Evolutionary conservation across 352 stramenopile species (phyloP).

Genomic region (Peronospora belbahrii): DNA sequence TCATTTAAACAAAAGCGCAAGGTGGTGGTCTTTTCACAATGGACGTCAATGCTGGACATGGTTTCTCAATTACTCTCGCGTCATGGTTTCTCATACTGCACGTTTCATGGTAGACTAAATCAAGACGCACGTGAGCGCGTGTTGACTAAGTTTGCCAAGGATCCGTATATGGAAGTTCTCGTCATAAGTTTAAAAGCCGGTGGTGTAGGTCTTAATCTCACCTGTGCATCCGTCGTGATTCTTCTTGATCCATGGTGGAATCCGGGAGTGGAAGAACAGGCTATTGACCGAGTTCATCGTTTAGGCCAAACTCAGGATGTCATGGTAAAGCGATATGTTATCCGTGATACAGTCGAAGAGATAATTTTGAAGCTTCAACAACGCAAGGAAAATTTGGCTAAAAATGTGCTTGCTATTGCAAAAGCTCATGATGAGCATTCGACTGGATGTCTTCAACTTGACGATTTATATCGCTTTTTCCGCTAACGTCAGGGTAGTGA

Average conservation of each 20-base stretch:
- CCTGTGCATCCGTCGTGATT: conserved; percentile 82
- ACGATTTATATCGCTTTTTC: conserved; percentile 71
- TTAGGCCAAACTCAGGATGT: conserved; percentile 82
- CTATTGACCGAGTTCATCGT: conserved; percentile 89
- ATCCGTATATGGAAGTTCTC: conserved; percentile 56
- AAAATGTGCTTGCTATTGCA: conserved; percentile 68
- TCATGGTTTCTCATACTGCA: conserved; percentile 42
- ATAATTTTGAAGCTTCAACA: conserved; percentile 88
- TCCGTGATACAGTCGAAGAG: conserved; percentile 86
- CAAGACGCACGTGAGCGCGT: conserved; percentile 66
- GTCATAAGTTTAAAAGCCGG: conserved; percentile 86
- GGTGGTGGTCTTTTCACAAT: conserved; percentile 88
- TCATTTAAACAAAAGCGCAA: conserved; percentile 45
- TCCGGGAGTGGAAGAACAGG: conserved; percentile 88
- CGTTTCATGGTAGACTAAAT: conserved; percentile 70
- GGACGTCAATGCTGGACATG: conserved; percentile 85
- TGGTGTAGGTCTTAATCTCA: conserved; percentile 89
- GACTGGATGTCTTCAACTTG: conserved; percentile 48
- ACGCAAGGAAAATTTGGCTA: conserved; percentile 82
- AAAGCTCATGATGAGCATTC: conserved; percentile 27
- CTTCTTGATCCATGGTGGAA: conserved; percentile 93
- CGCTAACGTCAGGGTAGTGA: too few species aligned
- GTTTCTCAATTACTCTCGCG: conserved; percentile 45
- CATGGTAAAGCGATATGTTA: conserved; percentile 85
- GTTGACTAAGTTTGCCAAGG: conserved; percentile 52